A percentile compares a stretch with the other conserved stretches of the same genome.
Evolutionary conservation across 768 basidiomycete genomes (phyloP).

Genomic region (Termitomyces sp.): DNA sequence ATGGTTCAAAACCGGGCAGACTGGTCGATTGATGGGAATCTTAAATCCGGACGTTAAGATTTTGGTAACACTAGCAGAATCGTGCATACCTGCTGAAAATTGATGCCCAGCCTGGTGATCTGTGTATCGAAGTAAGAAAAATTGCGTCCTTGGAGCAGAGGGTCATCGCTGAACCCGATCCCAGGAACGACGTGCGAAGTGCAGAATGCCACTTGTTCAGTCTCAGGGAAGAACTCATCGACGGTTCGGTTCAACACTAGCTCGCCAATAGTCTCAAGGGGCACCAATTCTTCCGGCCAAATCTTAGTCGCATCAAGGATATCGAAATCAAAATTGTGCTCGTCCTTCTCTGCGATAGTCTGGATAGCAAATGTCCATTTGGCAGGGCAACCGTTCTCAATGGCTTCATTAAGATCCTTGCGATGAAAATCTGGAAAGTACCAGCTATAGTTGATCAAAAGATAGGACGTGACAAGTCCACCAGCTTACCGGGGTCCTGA

Average conservation of each 20-base stretch:
- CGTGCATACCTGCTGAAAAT: slow-evolving; percentile 63
- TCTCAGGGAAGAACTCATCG: slow-evolving; percentile 82
- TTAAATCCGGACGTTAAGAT: slow-evolving; percentile 19
- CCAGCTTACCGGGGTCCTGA: slow-evolving; percentile 68
- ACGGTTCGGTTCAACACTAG: slow-evolving; percentile 61
- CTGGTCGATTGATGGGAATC: slow-evolving; percentile 80
- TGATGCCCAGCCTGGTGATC: slow-evolving; percentile 73
- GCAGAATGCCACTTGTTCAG: slow-evolving; percentile 89
- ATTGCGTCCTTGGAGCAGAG: slow-evolving; percentile 79
- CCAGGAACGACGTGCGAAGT: slow-evolving; percentile 69
- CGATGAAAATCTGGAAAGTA: slow-evolving; percentile 67
- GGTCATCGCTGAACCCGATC: slow-evolving; percentile 74
- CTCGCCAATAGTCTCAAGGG: slow-evolving; percentile 75
- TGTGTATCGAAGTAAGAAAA: slow-evolving; percentile 90
- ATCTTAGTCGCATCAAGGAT: slow-evolving; percentile 85
- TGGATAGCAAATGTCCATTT: slow-evolving; percentile 83
- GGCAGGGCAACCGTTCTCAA: slow-evolving; percentile 64
- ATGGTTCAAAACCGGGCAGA: slow-evolving; percentile 73
- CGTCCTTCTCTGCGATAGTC: slow-evolving; percentile 61
- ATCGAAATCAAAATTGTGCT: slow-evolving; percentile 85
- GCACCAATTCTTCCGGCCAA: slow-evolving; percentile 80
- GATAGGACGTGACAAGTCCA: not conserved
- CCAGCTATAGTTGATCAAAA: not conserved
- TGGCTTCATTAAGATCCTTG: slow-evolving; percentile 83
- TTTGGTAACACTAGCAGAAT: not conserved